Percentiles rank a stretch among this genome's conserved stretches.
phyloP scores from a whole-genome alignment of 2,329 filamentous ascomycete species.

The Pestalotiopsis fici region DNA sequence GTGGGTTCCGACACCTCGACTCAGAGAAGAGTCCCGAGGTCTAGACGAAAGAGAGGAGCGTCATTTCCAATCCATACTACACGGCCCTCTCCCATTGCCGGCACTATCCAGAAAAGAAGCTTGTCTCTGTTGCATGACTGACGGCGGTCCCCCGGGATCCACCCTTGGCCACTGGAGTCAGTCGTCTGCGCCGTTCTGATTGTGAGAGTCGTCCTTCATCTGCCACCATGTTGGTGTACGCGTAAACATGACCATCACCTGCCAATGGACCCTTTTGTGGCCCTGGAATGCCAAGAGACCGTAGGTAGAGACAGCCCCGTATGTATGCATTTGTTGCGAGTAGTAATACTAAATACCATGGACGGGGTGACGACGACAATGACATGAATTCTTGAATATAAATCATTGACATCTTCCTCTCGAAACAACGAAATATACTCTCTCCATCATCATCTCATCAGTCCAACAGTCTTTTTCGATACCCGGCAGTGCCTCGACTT shows the following conservation, averaged over 20 bases:
- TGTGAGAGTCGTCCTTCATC: conserved; percentile 1
- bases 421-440: background rate
- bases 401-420: background rate
- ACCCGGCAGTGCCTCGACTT: background rate
- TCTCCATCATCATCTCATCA: background rate
- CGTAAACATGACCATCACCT: background rate
- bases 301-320: background rate
- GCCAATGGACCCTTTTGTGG: background rate
- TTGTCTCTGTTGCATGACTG: background rate
- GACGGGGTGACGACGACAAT: background rate
- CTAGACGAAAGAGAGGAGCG: background rate
- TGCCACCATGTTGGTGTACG: background rate
- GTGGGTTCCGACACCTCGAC: background rate
- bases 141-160: background rate
- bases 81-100: background rate
- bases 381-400: background rate
- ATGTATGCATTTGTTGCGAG: no score
- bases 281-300: conserved; percentile 4
- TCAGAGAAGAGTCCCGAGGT: background rate
- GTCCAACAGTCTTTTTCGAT: background rate
- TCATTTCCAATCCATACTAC: background rate
- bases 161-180: background rate
- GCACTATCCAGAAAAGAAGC: background rate
- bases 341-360: background rate
- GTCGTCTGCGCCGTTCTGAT: background rate